Conservation (phyloP, 225 moss, liverwort and hornwort species). For the Lunularia cruciata region DNA sequence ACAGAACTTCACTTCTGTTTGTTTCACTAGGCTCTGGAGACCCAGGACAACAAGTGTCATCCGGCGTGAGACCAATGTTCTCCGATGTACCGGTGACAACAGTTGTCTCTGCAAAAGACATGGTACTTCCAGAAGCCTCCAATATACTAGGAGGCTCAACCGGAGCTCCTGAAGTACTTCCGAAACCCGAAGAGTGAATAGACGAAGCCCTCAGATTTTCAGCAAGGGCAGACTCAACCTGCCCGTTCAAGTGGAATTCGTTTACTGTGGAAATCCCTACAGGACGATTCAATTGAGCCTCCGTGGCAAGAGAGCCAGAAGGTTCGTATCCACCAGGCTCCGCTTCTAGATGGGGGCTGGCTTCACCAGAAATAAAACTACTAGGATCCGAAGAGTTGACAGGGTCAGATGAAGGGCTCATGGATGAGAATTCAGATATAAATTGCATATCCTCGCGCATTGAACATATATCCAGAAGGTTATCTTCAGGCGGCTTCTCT, state of each 20-base stretch:
- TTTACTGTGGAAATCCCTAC: neutral
- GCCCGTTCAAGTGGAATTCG: neutral
- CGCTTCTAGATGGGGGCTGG: conserved; percentile 1
- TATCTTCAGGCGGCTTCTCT: conserved; percentile 15
- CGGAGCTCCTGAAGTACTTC: neutral
- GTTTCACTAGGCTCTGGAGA: neutral
- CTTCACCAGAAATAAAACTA: neutral
- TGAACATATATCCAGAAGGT: conserved; percentile 25
- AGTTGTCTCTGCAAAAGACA: conserved; percentile 3
- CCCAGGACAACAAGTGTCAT: neutral
- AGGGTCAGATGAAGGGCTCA: conserved; percentile 20
- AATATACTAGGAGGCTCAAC: neutral
- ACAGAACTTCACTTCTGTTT: neutral
- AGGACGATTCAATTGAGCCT: neutral
- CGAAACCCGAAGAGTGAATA: neutral
- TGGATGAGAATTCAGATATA: conserved; percentile 32
- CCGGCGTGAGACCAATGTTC: neutral
- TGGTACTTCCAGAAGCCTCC: conserved; percentile 11
- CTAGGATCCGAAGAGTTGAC: conserved; percentile 5
- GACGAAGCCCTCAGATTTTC: neutral
- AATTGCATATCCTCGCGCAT: conserved; percentile 37
- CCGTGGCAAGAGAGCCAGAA: neutral
- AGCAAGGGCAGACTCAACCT: conserved; percentile 1
- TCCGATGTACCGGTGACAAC: conserved; percentile 4
- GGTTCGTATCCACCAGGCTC: conserved; percentile 10